Percentiles rank a stretch among this genome's conserved stretches.
These are phyloP conservation scores for Pythium apleroticum DNA, from an alignment of 352 stramenopile species.

Conservation along the genomic window DNA sequence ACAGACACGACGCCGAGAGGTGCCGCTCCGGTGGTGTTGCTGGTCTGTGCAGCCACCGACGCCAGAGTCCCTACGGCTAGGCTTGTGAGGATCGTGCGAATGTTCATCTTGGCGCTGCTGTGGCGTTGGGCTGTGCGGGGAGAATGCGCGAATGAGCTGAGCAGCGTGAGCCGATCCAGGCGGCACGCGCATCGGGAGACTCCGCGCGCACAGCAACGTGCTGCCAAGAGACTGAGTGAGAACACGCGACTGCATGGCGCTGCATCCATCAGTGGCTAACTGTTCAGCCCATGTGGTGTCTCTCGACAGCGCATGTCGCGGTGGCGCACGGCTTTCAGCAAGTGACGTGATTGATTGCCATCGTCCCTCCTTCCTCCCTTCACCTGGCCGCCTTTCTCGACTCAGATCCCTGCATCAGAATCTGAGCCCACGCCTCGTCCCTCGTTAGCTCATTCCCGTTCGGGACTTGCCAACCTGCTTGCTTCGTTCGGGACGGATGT, in stretches of 20 bases:
- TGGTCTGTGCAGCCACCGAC: not conserved
- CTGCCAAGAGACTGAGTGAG: not conserved
- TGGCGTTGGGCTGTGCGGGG: not conserved
- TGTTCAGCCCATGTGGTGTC: not conserved
- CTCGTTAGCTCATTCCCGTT: not conserved
- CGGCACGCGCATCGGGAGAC: no score
- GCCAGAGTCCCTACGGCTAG: not conserved
- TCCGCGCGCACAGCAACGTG: not conserved
- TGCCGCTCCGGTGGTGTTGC: not conserved
- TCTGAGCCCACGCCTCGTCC: not conserved
- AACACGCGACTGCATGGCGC: slow-evolving; percentile 8
- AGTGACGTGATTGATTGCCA: slow-evolving; percentile 14
- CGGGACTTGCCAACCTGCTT: not conserved
- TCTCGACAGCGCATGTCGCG: slow-evolving; percentile 7
- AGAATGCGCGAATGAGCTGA: slow-evolving; percentile 17
- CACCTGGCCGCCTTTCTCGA: not conserved
- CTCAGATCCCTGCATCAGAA: not conserved
- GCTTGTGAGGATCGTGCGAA: slow-evolving; percentile 3
- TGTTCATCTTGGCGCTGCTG: slow-evolving; percentile 12
- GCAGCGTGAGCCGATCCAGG: slow-evolving; percentile 6
- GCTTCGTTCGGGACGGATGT: not conserved
- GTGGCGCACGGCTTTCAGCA: not conserved
- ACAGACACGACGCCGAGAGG: not conserved
- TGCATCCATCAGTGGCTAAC: slow-evolving; percentile 19
- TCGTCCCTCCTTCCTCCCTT: no score